These are phyloP conservation scores for Celoporthe dispersa DNA, from an alignment of 2,329 filamentous ascomycete species.

Conservation along the genomic window DNA sequence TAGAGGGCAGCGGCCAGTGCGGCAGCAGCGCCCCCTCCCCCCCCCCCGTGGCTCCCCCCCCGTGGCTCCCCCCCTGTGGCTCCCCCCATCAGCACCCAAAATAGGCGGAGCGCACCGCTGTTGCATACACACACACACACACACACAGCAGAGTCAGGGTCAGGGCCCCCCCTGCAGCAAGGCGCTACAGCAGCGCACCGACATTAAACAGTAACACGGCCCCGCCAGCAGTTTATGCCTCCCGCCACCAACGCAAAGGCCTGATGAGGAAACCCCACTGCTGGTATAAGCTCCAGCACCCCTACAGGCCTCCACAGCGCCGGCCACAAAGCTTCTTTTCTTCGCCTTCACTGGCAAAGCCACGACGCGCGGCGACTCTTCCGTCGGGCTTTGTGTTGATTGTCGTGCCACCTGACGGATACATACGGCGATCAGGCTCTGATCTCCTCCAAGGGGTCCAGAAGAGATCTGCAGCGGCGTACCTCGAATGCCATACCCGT, in stretches of 20 bases:
- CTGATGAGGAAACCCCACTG: not conserved
- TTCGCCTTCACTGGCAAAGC: not conserved
- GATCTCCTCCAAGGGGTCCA: not conserved
- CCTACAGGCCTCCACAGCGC: not conserved
- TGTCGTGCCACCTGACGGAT: not conserved
- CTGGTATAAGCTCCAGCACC: no score
- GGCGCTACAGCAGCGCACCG: not conserved
- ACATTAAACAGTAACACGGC: not conserved
- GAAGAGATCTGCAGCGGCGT: not conserved
- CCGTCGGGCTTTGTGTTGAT: not conserved
- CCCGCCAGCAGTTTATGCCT: not conserved
- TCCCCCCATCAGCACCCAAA: not conserved
- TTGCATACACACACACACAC: not conserved
- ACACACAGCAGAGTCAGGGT: not conserved
- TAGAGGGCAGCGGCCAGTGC: not conserved
- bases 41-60: no score
- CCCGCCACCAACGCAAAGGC: not conserved
- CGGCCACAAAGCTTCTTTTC: not conserved
- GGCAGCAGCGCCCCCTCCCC: not conserved
- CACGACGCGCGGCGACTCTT: not conserved
- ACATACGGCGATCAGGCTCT: not conserved
- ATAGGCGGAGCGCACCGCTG: conserved; percentile 1
- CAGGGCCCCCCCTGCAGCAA: not conserved
- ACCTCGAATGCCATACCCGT: not conserved
- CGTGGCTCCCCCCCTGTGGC: no score